Evolutionary conservation across 1,139 yeast genomes (phyloP), one percentile per base, ranked within the genome.

Genomic region (Eremothecium coryli): DNA sequence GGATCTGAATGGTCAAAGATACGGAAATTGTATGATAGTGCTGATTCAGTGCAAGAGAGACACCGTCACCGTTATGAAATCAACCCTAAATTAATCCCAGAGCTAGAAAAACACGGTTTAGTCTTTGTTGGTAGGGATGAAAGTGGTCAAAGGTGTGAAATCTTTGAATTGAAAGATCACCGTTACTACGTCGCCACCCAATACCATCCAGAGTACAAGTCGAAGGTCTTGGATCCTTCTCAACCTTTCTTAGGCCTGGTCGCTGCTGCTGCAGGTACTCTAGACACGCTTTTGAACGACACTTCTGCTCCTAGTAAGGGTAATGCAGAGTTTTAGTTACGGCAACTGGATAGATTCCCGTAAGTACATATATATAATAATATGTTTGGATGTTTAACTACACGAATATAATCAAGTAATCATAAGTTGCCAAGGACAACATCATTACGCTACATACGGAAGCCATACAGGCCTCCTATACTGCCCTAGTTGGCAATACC

Each of bases 21-120:
- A 53, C 77, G 85, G 60, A 72, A 76, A 62, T 70, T 93, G 39
- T 90, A 93, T 60, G 94, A 93, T 38, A 76, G 74, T 40, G 70
- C 72, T 22, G 69, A 66, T 5, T 65, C 71, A 31, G 93, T 88
- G 35, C 68, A 69, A 46, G 99, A 90, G 67, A 85, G 99, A 73
- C 99, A 90, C 61, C 82, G 99, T 69, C 99, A 90, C 63, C 79
- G 99, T 66, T 90, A 93, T 60, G 98, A 90, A 63, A 86, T 90
- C 48, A 90, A 86, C 65, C 98, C 98, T 10, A 72, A 72, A 44
- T 68, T 82, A 53, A 80, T 88, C 44, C 66, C 64, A 9, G 60
- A 65, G 30, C 73, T 88, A 45, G 97, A 90, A 62, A 60, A 61
- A 4, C 67, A 79, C 36, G 98, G 98, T 10, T 70, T 93, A 59